Conservation (phyloP, 2,329 filamentous ascomycete species). For the Ascomycota sp. region DNA sequence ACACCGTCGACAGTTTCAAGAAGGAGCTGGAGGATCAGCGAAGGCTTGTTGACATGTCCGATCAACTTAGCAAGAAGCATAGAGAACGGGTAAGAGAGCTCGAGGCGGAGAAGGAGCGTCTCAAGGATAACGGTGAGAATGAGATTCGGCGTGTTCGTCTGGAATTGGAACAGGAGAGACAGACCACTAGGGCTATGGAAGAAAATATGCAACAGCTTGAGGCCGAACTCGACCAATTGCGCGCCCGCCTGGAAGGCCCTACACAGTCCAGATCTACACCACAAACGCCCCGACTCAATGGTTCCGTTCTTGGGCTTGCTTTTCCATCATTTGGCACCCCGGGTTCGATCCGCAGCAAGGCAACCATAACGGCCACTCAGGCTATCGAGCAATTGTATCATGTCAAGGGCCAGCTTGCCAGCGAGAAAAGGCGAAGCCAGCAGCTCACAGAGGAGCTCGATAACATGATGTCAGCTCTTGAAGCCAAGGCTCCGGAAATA, state of each 20-base stretch:
- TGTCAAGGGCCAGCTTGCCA: constrained; percentile 51
- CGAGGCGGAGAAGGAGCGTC: constrained; percentile 35
- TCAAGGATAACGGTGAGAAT: constrained; percentile 46
- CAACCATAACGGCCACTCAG: constrained; percentile 37
- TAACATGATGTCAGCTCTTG: constrained; percentile 66
- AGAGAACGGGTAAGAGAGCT: constrained; percentile 51
- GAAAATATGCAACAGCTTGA: constrained; percentile 29
- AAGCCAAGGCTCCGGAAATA: constrained; percentile 72
- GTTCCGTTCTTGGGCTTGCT: constrained; percentile 28
- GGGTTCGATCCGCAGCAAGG: constrained; percentile 33
- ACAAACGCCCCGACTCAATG: constrained; percentile 40
- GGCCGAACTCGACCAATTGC: constrained; percentile 31
- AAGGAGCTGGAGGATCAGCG: constrained; percentile 67
- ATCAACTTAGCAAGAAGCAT: constrained; percentile 54
- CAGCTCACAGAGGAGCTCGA: constrained; percentile 61
- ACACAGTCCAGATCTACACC: constrained; percentile 27
- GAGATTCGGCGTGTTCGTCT: constrained; percentile 33
- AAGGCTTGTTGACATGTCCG: constrained; percentile 64
- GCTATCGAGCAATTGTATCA: constrained; percentile 44
- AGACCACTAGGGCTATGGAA: constrained; percentile 23
- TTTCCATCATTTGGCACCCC: constrained; percentile 43
- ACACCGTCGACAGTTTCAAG: constrained; percentile 69
- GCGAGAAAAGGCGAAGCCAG: constrained; percentile 53
- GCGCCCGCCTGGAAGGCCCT: constrained; percentile 24
- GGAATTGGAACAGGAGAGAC: constrained; percentile 34